Percentiles rank a stretch among this genome's conserved stretches.
These are phyloP conservation scores for Adenanthera pavonina DNA, from an alignment of 306 rosid genomes.

Conservation along the genomic window DNA sequence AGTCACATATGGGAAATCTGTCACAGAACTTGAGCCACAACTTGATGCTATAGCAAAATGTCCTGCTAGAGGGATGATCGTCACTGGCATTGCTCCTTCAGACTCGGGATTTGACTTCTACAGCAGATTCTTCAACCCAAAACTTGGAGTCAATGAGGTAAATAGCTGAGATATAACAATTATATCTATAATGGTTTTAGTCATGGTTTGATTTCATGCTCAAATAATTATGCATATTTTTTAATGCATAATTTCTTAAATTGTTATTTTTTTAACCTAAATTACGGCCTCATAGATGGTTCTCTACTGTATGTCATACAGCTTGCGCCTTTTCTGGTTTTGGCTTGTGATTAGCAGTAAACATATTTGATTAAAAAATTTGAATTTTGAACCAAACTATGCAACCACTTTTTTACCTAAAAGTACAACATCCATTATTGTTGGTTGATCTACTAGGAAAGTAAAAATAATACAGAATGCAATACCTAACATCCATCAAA, in stretches of 20 bases:
- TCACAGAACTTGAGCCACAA: constrained; percentile 60
- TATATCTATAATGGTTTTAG: background rate
- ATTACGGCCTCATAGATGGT: background rate
- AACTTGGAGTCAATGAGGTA: constrained; percentile 74
- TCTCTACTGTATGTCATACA: background rate
- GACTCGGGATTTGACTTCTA: constrained; percentile 73
- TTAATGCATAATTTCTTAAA: background rate
- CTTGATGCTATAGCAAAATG: constrained; percentile 56
- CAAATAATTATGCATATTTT: constrained; percentile 4
- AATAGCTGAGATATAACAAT: constrained; percentile 7
- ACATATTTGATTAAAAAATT: constrained; percentile 1
- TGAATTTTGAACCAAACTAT: too few relatives aligned
- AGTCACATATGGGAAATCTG: constrained; percentile 54
- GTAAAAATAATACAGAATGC: background rate
- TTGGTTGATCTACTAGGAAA: background rate
- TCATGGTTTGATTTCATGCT: background rate
- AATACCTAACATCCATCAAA: background rate
- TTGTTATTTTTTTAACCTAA: background rate
- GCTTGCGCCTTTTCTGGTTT: background rate
- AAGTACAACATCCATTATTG: background rate
- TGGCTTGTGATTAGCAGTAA: background rate
- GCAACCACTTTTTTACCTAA: background rate
- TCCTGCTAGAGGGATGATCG: constrained; percentile 68
- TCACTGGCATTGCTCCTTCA: constrained; percentile 63
- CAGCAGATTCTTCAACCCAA: constrained; percentile 70